A percentile compares a stretch with the other conserved stretches of the same genome.
These are phyloP conservation scores for Gnetum montanum DNA, from an alignment of 75 land plant genomes.

Conservation along the genomic window DNA sequence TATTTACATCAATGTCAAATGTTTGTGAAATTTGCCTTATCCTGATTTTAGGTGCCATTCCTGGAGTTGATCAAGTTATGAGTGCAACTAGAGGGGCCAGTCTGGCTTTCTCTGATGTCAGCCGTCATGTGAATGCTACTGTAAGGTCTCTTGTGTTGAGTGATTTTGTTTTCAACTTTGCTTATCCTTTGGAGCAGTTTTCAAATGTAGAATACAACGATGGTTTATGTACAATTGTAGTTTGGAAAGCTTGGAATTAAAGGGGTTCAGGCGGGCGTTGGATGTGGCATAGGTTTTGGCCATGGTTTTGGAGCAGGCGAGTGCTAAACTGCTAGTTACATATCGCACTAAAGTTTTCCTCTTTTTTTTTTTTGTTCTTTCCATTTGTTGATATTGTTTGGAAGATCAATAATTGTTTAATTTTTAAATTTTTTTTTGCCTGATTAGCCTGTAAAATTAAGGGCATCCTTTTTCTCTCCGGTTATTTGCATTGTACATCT, in stretches of 20 bases:
- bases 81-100: slow-evolving; percentile 70
- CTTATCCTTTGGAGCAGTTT: not conserved
- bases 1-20: too few species aligned
- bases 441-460: too few species aligned
- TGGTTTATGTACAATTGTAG: slow-evolving; percentile 13
- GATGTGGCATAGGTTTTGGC: slow-evolving; percentile 95
- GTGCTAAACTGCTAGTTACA: slow-evolving; percentile 1
- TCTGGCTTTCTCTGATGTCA: slow-evolving; percentile 59
- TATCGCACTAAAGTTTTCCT: not conserved
- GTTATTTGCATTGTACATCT: not conserved
- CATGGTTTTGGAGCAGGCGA: slow-evolving; percentile 97
- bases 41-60: slow-evolving; percentile 62
- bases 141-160: slow-evolving; percentile 26
- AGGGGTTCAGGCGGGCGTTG: slow-evolving; percentile 80
- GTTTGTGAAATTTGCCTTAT: not conserved
- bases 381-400: not conserved
- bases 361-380: not conserved
- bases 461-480: not conserved
- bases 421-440: too few species aligned
- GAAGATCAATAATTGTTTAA: not conserved
- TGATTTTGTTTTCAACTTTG: not conserved
- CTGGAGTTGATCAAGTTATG: slow-evolving; percentile 60
- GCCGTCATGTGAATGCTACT: slow-evolving; percentile 48
- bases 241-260: slow-evolving; percentile 61
- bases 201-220: too few species aligned